Base-by-base conservation (phyloP, 139 green algal genomes). In the Haematococcus sp. region DNA sequence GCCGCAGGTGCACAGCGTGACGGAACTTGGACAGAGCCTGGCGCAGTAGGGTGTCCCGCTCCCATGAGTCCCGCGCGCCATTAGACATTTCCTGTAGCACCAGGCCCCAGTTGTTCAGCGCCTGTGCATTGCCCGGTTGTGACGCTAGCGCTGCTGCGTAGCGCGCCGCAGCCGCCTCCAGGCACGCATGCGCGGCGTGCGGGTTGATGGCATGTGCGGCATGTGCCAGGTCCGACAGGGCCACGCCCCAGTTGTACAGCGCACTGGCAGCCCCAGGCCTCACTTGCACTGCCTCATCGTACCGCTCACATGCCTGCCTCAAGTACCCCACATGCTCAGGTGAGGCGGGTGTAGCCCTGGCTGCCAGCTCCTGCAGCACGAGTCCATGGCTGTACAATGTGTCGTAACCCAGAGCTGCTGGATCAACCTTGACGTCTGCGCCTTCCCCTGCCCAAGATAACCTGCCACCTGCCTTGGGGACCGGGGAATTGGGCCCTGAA, bases 81-180 rank as follows among this genome's bases (percentile, higher is more conserved):
- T 28, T 44, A 2, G 73, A 88, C 68, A 88, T 69, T 72, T 87
- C 82, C 82, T 88, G 87, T 46, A 95, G 67, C 52, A 93, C 87
- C 43, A 95, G 80, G 15, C 86, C 91, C 89, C 89, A 94, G 74
- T 95, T 95, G 87, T 95, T 95, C 31, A 95, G 87, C 31, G 87
- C 90, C 73, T 93, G 89, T 1, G 90, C 77, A 73, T 91, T 93
- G 71, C 81, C 75, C 4, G 88, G 80, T 31, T 86, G 80, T 35
- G 77, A 66, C n/a, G 71, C 43, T 40, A 94, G 78, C 1, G 88
- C 86, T 20, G 73, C 67, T 15, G 85, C 81, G 71, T 95, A 95
- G 69, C 91, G 90, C 17, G 87, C 71, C 11, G 80, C 78, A 0
- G 88, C 87, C 3, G 75, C 30, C 30, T 83, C 67, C 44, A 93